A percentile compares a stretch with the other conserved stretches of the same genome.
Evolutionary conservation across 352 stramenopile species (phyloP).

Genomic region (Pythium phragmitis): DNA sequence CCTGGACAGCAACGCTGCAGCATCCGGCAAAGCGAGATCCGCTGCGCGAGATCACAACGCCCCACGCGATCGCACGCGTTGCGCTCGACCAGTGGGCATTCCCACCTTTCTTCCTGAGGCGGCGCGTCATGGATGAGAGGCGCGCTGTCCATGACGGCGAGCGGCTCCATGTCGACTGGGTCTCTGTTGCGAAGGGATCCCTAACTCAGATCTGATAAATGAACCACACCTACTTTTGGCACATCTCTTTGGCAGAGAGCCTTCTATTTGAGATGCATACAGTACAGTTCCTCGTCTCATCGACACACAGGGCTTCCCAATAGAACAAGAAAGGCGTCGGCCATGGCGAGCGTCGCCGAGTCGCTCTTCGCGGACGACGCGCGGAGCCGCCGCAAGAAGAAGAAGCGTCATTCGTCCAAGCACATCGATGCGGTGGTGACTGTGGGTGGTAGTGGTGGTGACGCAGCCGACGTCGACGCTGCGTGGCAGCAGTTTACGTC

Average conservation of each 20-base stretch:
- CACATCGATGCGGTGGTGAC: background rate
- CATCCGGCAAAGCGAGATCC: background rate
- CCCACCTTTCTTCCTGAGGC: background rate
- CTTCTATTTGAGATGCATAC: background rate
- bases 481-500: conserved; percentile 57
- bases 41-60: background rate
- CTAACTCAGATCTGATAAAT: too few relatives aligned
- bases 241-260: background rate
- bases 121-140: background rate
- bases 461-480: background rate
- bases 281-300: too few relatives aligned
- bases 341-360: conserved; percentile 17
- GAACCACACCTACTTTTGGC: background rate
- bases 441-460: too few relatives aligned
- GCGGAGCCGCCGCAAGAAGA: conserved; percentile 15
- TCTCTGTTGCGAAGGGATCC: too few relatives aligned
- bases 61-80: conserved; percentile 5
- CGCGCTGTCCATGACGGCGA: too few relatives aligned
- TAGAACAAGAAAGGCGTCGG: background rate
- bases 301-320: background rate
- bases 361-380: conserved; percentile 20
- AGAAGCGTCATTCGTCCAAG: conserved; percentile 20
- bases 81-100: background rate
- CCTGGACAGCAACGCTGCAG: background rate
- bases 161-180: too few relatives aligned